Conservation (phyloP, 116 monocot genomes). For the Cymodocea nodosa region DNA sequence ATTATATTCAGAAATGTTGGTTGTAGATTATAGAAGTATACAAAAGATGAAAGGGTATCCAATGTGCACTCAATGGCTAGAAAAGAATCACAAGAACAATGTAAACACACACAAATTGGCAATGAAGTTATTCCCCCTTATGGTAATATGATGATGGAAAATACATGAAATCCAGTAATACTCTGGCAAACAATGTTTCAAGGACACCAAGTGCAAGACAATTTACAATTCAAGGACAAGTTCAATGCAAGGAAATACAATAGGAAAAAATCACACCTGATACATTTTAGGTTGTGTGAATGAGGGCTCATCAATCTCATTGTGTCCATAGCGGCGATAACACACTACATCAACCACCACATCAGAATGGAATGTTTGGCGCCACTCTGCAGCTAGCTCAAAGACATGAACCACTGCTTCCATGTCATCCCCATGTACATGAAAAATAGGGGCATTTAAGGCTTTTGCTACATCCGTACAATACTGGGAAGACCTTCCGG, state of each 20-base stretch:
- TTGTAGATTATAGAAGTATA: no score
- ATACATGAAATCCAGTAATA: no score
- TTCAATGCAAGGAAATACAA: background rate
- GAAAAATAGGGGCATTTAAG: conserved; percentile 66
- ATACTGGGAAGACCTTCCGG: conserved; percentile 70
- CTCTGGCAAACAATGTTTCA: no score
- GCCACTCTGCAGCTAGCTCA: conserved; percentile 83
- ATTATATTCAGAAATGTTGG: no score
- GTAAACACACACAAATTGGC: no score
- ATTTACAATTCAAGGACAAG: background rate
- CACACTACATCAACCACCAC: conserved; percentile 78
- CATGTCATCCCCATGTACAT: conserved; percentile 90
- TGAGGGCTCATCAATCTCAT: conserved; percentile 85
- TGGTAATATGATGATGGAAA: no score
- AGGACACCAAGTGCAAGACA: background rate
- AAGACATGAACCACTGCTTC: conserved; percentile 81
- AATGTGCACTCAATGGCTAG: no score
- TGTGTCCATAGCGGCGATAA: conserved; percentile 75
- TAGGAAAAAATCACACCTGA: conserved; percentile 26
- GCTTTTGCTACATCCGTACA: conserved; percentile 91
- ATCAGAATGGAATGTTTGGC: conserved; percentile 79
- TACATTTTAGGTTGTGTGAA: conserved; percentile 92
- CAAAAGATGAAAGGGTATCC: no score
- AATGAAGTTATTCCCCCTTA: no score
- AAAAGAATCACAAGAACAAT: no score